Percentiles rank a stretch among this genome's conserved stretches.
phyloP scores from a whole-genome alignment of 176 grass and related monocot species.

The Poa annua region DNA sequence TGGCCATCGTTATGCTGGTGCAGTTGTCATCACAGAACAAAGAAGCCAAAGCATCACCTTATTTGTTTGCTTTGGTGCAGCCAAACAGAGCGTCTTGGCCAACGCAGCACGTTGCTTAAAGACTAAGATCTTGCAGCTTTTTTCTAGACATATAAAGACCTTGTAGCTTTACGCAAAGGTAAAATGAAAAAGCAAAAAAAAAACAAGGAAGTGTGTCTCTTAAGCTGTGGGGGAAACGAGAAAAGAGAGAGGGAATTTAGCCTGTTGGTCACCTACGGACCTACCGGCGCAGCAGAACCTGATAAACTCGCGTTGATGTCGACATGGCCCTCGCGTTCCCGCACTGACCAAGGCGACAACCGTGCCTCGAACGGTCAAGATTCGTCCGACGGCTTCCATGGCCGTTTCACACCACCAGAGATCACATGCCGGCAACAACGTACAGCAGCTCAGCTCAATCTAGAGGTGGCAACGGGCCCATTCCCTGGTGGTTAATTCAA shows the following conservation, averaged over 20 bases:
- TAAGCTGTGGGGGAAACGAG: not conserved
- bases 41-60: no score
- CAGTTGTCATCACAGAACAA: no score
- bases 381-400: not conserved
- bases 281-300: not conserved
- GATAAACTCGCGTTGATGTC: not conserved
- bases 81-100: not conserved
- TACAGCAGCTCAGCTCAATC: no score
- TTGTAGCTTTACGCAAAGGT: constrained; percentile 20
- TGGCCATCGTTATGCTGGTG: no score
- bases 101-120: constrained; percentile 26
- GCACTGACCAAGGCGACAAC: not conserved
- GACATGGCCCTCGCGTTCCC: no score
- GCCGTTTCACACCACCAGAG: not conserved
- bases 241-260: not conserved
- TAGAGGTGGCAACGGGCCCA: no score
- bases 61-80: not conserved
- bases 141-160: not conserved
- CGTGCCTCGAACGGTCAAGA: not conserved
- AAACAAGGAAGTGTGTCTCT: not conserved
- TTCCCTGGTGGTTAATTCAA: no score
- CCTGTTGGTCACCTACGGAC: not conserved
- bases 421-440: not conserved
- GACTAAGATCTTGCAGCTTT: not conserved
- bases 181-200: not conserved